Evolutionary conservation across 306 rosid species (phyloP).

Genomic region (Pterocarpus santalinus): DNA sequence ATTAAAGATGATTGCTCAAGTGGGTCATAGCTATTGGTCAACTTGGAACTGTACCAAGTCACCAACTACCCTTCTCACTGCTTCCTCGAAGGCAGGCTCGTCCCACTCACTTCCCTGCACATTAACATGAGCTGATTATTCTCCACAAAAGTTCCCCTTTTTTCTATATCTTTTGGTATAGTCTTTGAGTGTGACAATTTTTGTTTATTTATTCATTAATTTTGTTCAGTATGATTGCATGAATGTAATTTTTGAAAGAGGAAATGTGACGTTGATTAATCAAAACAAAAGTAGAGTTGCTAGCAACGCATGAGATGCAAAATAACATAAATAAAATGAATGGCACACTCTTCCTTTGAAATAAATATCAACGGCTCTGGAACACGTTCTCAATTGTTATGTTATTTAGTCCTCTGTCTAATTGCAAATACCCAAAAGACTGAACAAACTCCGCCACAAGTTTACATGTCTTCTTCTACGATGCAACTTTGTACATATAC

Average conservation of each 20-base stretch:
- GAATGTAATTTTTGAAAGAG: neutral
- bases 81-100: slow-evolving; percentile 87
- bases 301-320: neutral
- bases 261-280: neutral
- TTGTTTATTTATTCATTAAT: neutral
- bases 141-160: neutral
- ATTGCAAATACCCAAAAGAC: neutral
- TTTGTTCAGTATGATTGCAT: neutral
- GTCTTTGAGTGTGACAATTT: slow-evolving; percentile 19
- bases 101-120: slow-evolving; percentile 83
- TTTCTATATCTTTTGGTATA: neutral
- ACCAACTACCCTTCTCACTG: slow-evolving; percentile 77
- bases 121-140: slow-evolving; percentile 2
- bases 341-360: neutral
- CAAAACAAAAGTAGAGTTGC: neutral
- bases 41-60: slow-evolving; percentile 53
- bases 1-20: slow-evolving; percentile 11
- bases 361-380: neutral
- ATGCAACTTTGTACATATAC: neutral
- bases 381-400: neutral
- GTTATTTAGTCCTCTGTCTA: slow-evolving; percentile 23
- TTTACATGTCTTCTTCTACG: slow-evolving; percentile 18
- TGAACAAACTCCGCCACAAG: slow-evolving; percentile 19
- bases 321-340: neutral
- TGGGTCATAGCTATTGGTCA: slow-evolving; percentile 28